Evolutionary conservation across 2,329 filamentous ascomycete species (phyloP).

Genomic region (Talaromyces rugulosus): DNA sequence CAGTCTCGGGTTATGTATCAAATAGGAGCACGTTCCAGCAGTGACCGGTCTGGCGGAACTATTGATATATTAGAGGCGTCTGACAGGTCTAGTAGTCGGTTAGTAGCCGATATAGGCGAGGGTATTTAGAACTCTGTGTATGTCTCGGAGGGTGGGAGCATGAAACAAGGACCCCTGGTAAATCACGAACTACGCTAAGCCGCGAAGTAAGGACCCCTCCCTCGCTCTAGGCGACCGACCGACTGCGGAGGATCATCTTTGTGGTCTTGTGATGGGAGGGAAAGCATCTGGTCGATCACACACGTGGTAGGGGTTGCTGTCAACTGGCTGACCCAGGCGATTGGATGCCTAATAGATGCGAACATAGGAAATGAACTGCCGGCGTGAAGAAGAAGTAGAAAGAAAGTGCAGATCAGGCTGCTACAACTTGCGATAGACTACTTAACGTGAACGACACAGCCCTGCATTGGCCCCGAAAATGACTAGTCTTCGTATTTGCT

Average conservation of each 20-base stretch:
- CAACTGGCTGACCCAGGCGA: neutral
- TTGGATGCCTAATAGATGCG: neutral
- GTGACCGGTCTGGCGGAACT: neutral
- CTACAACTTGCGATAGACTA: neutral
- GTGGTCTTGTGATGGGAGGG: neutral
- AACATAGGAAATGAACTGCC: too few species aligned
- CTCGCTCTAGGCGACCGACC: too few species aligned
- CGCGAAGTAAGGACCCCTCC: neutral
- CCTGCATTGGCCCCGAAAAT: neutral
- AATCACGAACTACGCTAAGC: neutral
- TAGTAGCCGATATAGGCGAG: too few species aligned
- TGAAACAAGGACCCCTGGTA: neutral
- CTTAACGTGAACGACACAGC: neutral
- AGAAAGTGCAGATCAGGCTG: neutral
- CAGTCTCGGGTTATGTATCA: neutral
- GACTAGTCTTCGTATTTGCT: neutral
- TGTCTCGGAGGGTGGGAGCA: neutral
- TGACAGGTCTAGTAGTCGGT: too few species aligned
- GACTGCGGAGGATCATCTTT: neutral
- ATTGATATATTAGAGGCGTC: neutral
- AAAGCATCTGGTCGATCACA: neutral
- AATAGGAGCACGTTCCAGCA: neutral
- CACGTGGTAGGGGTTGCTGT: neutral
- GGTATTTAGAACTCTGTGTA: neutral
- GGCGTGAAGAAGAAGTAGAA: neutral